A percentile compares a stretch with the other conserved stretches of the same genome.
These are phyloP conservation scores for Periconia digitata DNA, from an alignment of 2,329 filamentous ascomycete species.

Conservation along the genomic window DNA sequence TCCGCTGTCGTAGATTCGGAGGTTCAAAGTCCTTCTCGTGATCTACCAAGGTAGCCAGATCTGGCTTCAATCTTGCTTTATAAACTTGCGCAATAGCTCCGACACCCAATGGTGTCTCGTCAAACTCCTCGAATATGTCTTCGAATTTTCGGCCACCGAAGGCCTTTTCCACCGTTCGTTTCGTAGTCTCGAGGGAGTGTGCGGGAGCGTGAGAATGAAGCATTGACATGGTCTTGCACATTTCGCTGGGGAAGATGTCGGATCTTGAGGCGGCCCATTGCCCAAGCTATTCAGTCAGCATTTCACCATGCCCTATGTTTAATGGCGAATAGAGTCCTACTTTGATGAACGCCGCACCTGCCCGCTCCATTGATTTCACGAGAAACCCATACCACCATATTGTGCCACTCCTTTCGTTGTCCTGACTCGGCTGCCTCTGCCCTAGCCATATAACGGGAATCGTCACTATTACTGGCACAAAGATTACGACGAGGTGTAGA, in stretches of 20 bases:
- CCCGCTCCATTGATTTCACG: slow-evolving; percentile 85
- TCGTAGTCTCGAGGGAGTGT: slow-evolving; percentile 80
- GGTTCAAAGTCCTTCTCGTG: slow-evolving; percentile 55
- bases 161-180: slow-evolving; percentile 74
- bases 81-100: slow-evolving; percentile 98
- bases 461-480: slow-evolving; percentile 82
- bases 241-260: slow-evolving; percentile 91
- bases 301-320: background rate
- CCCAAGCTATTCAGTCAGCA: slow-evolving; percentile 65
- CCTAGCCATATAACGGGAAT: slow-evolving; percentile 85
- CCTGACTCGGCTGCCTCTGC: slow-evolving; percentile 59
- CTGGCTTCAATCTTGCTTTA: slow-evolving; percentile 85
- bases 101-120: slow-evolving; percentile 85
- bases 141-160: slow-evolving; percentile 80
- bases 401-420: slow-evolving; percentile 78
- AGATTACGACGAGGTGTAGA: slow-evolving; percentile 81
- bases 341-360: slow-evolving; percentile 97
- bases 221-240: slow-evolving; percentile 92
- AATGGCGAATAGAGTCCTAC: slow-evolving; percentile 46
- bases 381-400: slow-evolving; percentile 94
- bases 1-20: slow-evolving; percentile 64
- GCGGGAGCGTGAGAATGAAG: slow-evolving; percentile 93
- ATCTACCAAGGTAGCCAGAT: slow-evolving; percentile 67
- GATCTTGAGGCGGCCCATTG: slow-evolving; percentile 98
- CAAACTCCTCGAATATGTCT: slow-evolving; percentile 94